Evolutionary conservation across 441 rosid species (phyloP), one percentile per base, ranked within the genome.

Genomic region (Caryocar brasiliense): DNA sequence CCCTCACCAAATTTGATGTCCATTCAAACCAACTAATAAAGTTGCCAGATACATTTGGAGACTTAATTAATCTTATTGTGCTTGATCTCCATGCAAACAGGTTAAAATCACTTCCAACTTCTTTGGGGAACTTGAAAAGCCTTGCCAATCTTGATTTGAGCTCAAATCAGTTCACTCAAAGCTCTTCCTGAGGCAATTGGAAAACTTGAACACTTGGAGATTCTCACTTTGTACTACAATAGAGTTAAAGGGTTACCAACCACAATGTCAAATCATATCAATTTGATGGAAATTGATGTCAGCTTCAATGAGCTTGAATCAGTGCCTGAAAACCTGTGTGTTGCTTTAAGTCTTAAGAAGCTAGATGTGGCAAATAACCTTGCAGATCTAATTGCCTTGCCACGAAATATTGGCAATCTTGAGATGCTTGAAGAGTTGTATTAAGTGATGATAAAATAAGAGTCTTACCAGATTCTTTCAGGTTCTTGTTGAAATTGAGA

Each of bases 111-210:
- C 51, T 82, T 56, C 90, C 86, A 1, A 49, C 72, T 41, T 66
- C 86, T 19, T 73, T 82, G 5, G 68, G 66, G 54, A 77, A 71
- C 48, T 66, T 82, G 74, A 54, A 34, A 20, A 71, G 58, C 49
- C 72, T 79, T 22, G 5, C 49, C 21, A 54, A 45, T 51, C 77
- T 82, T 15, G 71, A 82, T 51, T 39, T 82, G 64, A 71, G 84
- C 61, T 79, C 78, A 2, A 82, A 82, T 30, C 50, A 67, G 29
- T 68, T 66, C 55, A 62, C 66, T 58, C 3, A 79, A 41, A 64
- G 86, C 80, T 46, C 76, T 82, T 40, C 90, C 86, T 1, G 90
- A 82, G 70, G 86, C 82, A 19, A 49, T 79, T 0, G 86, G 86
- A 17, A 77, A 77, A 56, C 75, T 79, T 4, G 69, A 38, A 46